Base-by-base conservation (phyloP, 495 filamentous ascomycete species). In the Penicillium desertorum region DNA sequence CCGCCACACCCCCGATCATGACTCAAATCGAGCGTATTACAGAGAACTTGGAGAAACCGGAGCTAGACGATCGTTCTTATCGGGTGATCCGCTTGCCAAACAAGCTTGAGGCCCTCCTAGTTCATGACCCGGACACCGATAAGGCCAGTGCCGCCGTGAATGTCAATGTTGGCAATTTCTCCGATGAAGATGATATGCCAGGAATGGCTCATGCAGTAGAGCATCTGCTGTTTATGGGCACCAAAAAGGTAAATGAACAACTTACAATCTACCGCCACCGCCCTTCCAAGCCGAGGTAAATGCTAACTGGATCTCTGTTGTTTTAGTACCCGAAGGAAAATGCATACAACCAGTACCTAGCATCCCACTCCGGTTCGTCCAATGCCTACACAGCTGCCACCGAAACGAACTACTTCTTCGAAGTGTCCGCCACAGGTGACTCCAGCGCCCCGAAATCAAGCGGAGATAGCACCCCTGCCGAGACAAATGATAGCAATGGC, bases 331-430 rank as follows among this genome's bases (percentile, higher is more conserved):
- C 94, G 16, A 83, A 84, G 72, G 94, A 99, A 76, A 99, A 99
- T 69, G 94, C 84, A 57, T 99, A 99, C 77, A 91, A 90, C 60
- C 86, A 92, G 68, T 99, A 95, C 67, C 83, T 99, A 45, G 87
- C 91, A 39, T 79, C 88, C 30, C 87, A 96, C 70, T 96, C 90
- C 8, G 94, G 94, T 14, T 83, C 86, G 51, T 96, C 93, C 19
- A 99, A 99, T 71, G 94, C 94, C 10, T 98, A 94, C 69, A 99
- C 94, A 2, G 92, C 87, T 20, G 76, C 90, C 2, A 97, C 92
- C 2, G 92, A 92, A 57, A 99, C 95, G 42, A 98, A 98, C 74
- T 99, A 96, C 71, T 96, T 90, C 75, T 99, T 98, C 67, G 94
- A 99, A 64, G 87, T 98, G 47, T 89, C 90, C 1, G 89, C 93